A percentile compares a stretch with the other conserved stretches of the same genome.
Evolutionary conservation across 805 yeast genomes (phyloP).

Genomic region (Kuraishia hungarica): DNA sequence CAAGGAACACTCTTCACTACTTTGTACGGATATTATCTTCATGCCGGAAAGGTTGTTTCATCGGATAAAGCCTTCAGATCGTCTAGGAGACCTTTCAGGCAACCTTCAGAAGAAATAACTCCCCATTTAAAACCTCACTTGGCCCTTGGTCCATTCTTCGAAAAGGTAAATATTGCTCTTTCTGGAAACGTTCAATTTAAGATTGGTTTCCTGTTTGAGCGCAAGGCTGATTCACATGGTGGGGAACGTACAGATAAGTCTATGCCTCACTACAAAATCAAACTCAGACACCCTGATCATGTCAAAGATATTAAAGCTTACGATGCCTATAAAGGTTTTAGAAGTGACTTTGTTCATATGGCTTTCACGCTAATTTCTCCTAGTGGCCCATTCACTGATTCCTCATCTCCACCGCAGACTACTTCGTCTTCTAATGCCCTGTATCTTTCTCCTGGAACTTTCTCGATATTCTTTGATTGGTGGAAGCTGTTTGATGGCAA

Average conservation of each 20-base stretch:
- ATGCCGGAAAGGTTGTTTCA: conserved; percentile 1
- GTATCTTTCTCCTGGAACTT: conserved; percentile 65
- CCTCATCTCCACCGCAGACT: conserved; percentile 8
- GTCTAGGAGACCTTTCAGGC: not conserved
- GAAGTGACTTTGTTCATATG: conserved; percentile 78
- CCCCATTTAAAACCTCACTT: not conserved
- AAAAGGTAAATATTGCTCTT: conserved; percentile 47
- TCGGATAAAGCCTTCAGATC: not conserved
- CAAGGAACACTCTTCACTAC: conserved; percentile 9
- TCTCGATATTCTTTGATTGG: conserved; percentile 72
- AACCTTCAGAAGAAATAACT: not conserved
- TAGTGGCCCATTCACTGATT: conserved; percentile 3
- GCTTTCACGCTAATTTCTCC: conserved; percentile 47
- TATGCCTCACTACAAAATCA: conserved; percentile 53
- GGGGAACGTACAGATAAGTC: conserved; percentile 34
- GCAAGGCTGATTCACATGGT: conserved; percentile 22
- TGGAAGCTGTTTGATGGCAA: conserved; percentile 80
- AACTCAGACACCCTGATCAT: conserved; percentile 46
- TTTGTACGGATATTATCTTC: conserved; percentile 15
- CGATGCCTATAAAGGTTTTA: conserved; percentile 74
- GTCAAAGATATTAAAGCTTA: conserved; percentile 40
- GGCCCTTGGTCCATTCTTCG: conserved; percentile 19
- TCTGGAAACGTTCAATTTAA: conserved; percentile 54
- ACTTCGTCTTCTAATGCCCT: conserved; percentile 51
- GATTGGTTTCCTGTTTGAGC: conserved; percentile 50